These are phyloP conservation scores for Musa troglodytarum DNA, from an alignment of 176 grass and related monocot species.

Conservation along the genomic window DNA sequence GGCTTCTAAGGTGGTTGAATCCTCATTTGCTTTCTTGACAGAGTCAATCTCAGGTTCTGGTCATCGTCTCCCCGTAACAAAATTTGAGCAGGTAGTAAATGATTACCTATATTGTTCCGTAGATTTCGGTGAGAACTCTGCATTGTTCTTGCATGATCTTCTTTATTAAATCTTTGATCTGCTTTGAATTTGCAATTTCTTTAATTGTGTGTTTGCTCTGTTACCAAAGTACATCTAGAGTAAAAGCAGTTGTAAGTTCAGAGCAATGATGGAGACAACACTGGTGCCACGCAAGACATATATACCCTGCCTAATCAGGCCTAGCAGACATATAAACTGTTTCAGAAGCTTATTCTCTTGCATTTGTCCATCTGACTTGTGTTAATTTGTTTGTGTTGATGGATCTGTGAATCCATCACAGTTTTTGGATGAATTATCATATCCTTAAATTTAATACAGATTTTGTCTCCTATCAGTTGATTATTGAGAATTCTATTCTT, in stretches of 20 bases:
- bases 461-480: not conserved
- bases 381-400: not conserved
- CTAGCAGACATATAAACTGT: too few species aligned
- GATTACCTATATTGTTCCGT: not conserved
- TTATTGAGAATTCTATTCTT: not conserved
- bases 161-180: too few species aligned
- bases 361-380: not conserved
- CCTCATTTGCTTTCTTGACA: conserved; percentile 30
- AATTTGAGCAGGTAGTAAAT: conserved; percentile 40
- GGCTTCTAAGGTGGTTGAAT: conserved; percentile 36
- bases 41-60: conserved; percentile 19
- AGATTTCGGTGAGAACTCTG: not conserved
- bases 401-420: not conserved
- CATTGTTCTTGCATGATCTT: not conserved
- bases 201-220: too few species aligned
- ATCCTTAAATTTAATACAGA: not conserved
- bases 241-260: too few species aligned
- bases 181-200: too few species aligned
- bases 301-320: too few species aligned
- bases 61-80: conserved; percentile 9
- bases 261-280: too few species aligned
- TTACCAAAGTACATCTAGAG: too few species aligned
- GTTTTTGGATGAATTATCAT: not conserved
- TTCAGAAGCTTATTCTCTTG: too few species aligned
- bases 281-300: too few species aligned